Evolutionary conservation across 768 basidiomycete species (phyloP), one percentile per base, ranked within the genome.

Genomic region (Suillus hirtellus): DNA sequence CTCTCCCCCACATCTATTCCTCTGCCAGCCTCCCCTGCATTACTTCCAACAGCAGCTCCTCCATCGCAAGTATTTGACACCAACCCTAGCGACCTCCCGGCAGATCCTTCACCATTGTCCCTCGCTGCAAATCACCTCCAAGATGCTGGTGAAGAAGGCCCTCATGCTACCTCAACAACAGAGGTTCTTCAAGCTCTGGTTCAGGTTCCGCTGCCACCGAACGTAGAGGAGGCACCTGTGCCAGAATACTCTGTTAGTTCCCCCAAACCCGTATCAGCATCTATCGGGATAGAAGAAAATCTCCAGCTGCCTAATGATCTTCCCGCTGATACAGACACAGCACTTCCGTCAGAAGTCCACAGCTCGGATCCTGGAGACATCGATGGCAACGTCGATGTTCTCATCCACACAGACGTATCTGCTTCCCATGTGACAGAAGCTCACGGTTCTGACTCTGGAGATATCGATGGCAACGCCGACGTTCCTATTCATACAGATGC

Each of bases 1-100:
- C 70, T 77, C 38, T 82, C 82, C 12, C 81, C 84, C 8, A 69
- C 76, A 43, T 80, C 77, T 3, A 77, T 71, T 14, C 81, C 85
- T 35, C 67, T 83, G 15, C 81, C 84, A 19, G 79, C 76, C 14
- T 80, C 80, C 15, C 78, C 81, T 5, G 62, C 67, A 49, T 24
- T 49, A 10, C 71, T 60, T 43, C 34, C 55, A 27, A 11, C 52
- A 34, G 34, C 58, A 31, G 24, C 55, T 8, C 7, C 59, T 52
- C 56, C 61, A 54, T n/a, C 47, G 15, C 61, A 60, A 0, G 35
- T 56, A 42, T 49, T 10, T 53, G 15, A 2, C 34, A 24, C 34
- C 44, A 24, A 50, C 24, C 17, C n/a, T 17, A 58, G n/a, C 11
- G 15, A 31, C 40, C 38, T 19, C 17, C 17, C 24, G 4, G 10